phyloP scores from a whole-genome alignment of 805 yeast species.

The Blastobotrys chiropterorum region DNA sequence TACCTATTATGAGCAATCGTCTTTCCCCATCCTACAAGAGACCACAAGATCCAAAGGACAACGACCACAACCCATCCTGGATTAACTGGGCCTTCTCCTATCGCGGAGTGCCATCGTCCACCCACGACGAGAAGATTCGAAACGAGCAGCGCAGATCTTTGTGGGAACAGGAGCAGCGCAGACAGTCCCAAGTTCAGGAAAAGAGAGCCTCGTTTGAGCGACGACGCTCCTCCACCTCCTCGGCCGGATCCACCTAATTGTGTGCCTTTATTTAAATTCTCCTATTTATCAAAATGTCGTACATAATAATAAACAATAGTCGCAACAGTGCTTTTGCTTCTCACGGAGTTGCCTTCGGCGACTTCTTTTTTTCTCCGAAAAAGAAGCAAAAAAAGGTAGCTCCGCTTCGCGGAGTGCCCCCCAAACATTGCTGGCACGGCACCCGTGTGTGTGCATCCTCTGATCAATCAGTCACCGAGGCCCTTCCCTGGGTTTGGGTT shows the following conservation, averaged over 20 bases:
- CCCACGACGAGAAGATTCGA: neutral
- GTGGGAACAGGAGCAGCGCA: neutral
- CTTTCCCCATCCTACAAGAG: neutral
- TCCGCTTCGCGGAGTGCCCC: too few relatives aligned
- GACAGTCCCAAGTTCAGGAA: neutral
- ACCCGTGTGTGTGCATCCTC: too few relatives aligned
- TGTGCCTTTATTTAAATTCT: neutral
- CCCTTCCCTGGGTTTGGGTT: neutral
- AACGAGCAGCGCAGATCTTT: neutral
- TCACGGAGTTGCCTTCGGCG: neutral
- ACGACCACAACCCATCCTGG: neutral
- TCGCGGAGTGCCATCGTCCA: neutral
- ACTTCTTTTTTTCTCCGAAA: too few relatives aligned
- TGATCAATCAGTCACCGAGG: too few relatives aligned
- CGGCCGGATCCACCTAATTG: neutral
- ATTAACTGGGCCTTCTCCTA: neutral
- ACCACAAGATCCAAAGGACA: neutral
- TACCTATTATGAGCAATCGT: neutral
- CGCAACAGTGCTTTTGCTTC: neutral
- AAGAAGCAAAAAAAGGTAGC: neutral
- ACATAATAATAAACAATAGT: neutral
- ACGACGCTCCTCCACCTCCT: neutral
- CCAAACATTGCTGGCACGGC: too few relatives aligned
- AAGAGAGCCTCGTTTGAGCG: neutral
- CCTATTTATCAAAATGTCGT: neutral